Evolutionary conservation across 495 filamentous ascomycete species (phyloP).

Genomic region (Copromyces sp.): DNA sequence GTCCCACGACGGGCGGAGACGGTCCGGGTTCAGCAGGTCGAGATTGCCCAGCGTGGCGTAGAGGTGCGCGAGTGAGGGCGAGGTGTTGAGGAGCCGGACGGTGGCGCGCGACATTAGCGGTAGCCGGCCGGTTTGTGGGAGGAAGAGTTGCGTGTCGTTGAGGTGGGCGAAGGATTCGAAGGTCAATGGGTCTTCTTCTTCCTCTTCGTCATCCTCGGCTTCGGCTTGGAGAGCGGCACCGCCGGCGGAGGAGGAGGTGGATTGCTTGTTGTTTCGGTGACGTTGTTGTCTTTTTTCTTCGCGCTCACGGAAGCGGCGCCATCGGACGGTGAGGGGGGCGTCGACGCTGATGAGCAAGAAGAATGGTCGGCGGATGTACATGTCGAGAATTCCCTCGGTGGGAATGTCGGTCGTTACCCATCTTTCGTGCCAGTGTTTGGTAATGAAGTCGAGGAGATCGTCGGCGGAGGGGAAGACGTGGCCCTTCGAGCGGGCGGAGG

Average conservation of each 20-base stretch:
- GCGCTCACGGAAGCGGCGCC: slow-evolving; percentile 51
- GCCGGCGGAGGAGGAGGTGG: slow-evolving; percentile 50
- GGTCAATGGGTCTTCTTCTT: slow-evolving; percentile 28
- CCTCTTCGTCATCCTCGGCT: slow-evolving; percentile 18
- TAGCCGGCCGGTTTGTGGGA: slow-evolving; percentile 51
- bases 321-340: slow-evolving; percentile 74
- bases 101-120: slow-evolving; percentile 69
- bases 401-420: slow-evolving; percentile 81
- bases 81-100: slow-evolving; percentile 75
- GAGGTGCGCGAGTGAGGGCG: slow-evolving; percentile 57
- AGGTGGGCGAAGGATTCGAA: slow-evolving; percentile 69
- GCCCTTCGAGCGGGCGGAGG: slow-evolving; percentile 9
- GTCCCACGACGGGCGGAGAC: slow-evolving; percentile 90
- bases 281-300: slow-evolving; percentile 2
- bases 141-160: slow-evolving; percentile 71
- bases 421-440: slow-evolving; percentile 66
- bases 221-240: slow-evolving; percentile 38
- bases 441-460: slow-evolving; percentile 70
- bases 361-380: slow-evolving; percentile 69
- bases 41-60: slow-evolving; percentile 56
- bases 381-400: slow-evolving; percentile 56
- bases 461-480: slow-evolving; percentile 47
- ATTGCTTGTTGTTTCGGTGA: slow-evolving; percentile 66
- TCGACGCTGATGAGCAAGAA: slow-evolving; percentile 90
- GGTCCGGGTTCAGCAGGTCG: slow-evolving; percentile 64